Base-by-base conservation (phyloP, 805 yeast genomes). In the Jamesozyma rosinii region DNA sequence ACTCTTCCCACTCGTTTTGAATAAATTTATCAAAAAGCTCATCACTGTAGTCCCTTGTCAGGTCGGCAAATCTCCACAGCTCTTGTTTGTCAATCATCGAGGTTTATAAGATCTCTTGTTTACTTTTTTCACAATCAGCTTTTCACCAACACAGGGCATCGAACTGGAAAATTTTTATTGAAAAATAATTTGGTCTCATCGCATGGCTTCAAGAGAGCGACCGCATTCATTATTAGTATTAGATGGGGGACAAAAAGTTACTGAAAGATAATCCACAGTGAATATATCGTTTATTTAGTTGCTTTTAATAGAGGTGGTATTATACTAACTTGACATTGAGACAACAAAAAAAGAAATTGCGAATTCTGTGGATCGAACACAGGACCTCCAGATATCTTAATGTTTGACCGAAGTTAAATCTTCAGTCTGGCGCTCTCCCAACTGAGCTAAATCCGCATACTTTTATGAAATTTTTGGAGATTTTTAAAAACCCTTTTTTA, bases 351-450 rank as follows among this genome's bases (percentile, higher is more conserved):
- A 55, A 53, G 54, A 35, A 47, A 49, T 52, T 75, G 80, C 80
- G 77, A 72, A 64, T 73, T 75, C 76, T 78, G 85, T 77, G 86
- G 85, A 77, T 80, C 81, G 86, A 81, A 81, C 85, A 77, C 85
- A 77, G 81, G 84, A 79, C 87, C 86, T 81, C 75, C 84, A 79
- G 67, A 64, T 59, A 34, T 35, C 51, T 22, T 33, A 24, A 8
- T 24, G 34, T 30, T 41, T 35, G 40, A 42, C 41, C 38, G 44
- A 42, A 42, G 45, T 38, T 38, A 32, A 37, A 36, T 52, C 66
- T 65, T 64, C 67, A 63, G 67, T 64, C 67, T 64, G 67, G 64
- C 68, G 68, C 69, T 64, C 68, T 65, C 67, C 67, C 68, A 57
- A 59, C 68, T 65, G 68, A 64, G 69, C 69, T 64, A 65, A 64